Conservation (phyloP, 192 early-diverging fungal genomes). For the Coemansia sp. region DNA sequence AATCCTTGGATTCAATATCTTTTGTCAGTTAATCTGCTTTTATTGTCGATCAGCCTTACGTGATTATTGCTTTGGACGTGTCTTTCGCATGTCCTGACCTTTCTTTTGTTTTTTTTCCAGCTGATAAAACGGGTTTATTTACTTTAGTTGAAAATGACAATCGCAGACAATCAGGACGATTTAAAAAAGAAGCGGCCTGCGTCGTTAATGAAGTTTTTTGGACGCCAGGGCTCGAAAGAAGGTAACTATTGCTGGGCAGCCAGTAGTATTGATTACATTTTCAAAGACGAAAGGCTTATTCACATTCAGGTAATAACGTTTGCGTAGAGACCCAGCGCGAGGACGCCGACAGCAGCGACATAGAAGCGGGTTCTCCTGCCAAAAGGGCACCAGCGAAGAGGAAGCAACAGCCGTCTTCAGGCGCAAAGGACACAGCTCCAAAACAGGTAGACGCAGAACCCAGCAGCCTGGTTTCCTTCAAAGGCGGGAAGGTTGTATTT, state of each 20-base stretch:
- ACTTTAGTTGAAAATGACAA: background rate
- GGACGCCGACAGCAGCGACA: background rate
- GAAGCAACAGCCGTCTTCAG: background rate
- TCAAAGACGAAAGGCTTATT: background rate
- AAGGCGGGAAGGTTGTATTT: slow-evolving; percentile 37
- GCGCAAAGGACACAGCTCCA: background rate
- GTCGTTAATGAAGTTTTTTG: slow-evolving; percentile 39
- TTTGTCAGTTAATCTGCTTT: too few species aligned
- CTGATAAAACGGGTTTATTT: background rate
- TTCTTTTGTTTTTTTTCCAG: background rate
- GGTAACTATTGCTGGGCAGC: background rate
- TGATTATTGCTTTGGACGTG: too few species aligned
- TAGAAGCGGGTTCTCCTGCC: background rate
- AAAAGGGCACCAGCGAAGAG: background rate
- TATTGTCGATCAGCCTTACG: too few species aligned
- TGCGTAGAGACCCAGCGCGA: background rate
- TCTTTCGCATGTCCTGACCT: background rate
- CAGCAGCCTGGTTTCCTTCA: slow-evolving; percentile 20
- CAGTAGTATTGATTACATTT: background rate
- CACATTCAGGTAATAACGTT: background rate
- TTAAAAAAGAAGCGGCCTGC: slow-evolving; percentile 27
- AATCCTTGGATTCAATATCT: too few species aligned
- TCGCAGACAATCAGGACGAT: background rate
- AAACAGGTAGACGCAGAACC: background rate
- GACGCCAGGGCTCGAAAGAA: slow-evolving; percentile 18